Base-by-base conservation (phyloP, 371 early-diverging fungal species). In the Mortierella sp. region DNA sequence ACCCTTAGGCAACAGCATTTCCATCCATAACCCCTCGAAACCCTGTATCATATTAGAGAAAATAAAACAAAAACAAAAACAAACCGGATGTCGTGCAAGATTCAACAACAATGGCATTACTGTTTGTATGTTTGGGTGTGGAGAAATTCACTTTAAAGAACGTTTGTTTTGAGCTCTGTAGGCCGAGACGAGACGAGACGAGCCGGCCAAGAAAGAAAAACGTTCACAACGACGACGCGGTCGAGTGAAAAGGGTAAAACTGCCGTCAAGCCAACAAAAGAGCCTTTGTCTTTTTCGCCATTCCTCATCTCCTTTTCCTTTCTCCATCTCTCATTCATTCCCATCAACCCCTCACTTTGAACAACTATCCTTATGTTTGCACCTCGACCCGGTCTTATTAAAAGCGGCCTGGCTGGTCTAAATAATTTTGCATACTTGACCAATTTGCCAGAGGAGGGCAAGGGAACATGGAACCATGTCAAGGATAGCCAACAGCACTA, bases 391-490 rank as follows among this genome's bases (percentile, higher is more conserved):
- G 69, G 50, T 26, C 2, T 76, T 14, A 64, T 70, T 11, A 67
- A 63, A 24, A 41, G 26, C 19, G 34, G 61, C 11, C 40, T 70
- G 16, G n/a, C 63, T 14, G 45, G 64, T 50, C 41, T 71, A 24
- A 71, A 79, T 55, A 64, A 31, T 14, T 29, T 63, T 53, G 71
- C 75, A 6, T 16, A 44, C 45, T 40, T 79, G n/a, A 65, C 71
- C 16, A 48, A 45, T 19, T 29, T 74, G 19, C 58, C 75, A 6
- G 75, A 74, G 44, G 75, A 71, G 16, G 80, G 76, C 40, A 70
- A 70, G 48, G 77, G 70, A 19, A 41, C 76, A 2, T 80, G 80
- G 80, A 53, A 80, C 55, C 73, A 69, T n/a, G 53, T 22, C 66
- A 76, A 73, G 31, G 76, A 80, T 24, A 26, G 65, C 2, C 76